Percentiles rank a stretch among this genome's conserved stretches.
Evolutionary conservation across 176 grass and related monocot genomes (phyloP).

Genomic region (maize (Zea mays)): DNA sequence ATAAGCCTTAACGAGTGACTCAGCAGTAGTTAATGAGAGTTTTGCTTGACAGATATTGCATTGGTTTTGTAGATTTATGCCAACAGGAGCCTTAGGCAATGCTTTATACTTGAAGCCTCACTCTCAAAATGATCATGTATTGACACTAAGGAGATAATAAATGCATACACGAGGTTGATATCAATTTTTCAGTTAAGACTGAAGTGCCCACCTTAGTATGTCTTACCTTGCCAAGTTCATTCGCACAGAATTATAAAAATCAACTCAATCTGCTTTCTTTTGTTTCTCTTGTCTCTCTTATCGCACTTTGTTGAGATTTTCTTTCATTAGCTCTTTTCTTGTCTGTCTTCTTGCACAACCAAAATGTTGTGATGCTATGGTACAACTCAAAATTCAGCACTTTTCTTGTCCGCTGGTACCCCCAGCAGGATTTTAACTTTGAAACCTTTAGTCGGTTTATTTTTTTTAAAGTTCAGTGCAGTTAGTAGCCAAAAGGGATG

Average conservation of each 20-base stretch:
- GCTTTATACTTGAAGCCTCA: neutral
- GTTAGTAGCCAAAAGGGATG: constrained; percentile 10
- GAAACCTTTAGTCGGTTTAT: neutral
- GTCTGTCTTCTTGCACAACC: neutral
- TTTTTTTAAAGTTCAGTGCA: neutral
- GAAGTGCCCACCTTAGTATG: neutral
- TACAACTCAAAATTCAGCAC: constrained; percentile 10
- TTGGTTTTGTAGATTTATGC: constrained; percentile 1
- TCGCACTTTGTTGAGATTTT: neutral
- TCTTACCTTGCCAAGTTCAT: constrained; percentile 9
- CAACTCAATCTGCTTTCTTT: neutral
- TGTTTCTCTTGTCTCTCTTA: constrained; percentile 4
- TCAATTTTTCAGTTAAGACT: constrained; percentile 19
- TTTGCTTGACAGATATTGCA: neutral
- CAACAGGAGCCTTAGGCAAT: constrained; percentile 10
- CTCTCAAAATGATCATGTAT: neutral
- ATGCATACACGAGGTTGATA: constrained; percentile 4
- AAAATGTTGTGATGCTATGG: constrained; percentile 12
- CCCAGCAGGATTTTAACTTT: neutral
- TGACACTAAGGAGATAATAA: constrained; percentile 6
- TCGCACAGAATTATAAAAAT: neutral
- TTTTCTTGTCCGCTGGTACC: neutral
- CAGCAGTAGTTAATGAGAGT: neutral
- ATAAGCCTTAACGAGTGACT: constrained; percentile 1
- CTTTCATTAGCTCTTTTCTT: neutral